Evolutionary conservation across 2,329 filamentous ascomycete genomes (phyloP).

Genomic region (Aspergillus eucalypticola): DNA sequence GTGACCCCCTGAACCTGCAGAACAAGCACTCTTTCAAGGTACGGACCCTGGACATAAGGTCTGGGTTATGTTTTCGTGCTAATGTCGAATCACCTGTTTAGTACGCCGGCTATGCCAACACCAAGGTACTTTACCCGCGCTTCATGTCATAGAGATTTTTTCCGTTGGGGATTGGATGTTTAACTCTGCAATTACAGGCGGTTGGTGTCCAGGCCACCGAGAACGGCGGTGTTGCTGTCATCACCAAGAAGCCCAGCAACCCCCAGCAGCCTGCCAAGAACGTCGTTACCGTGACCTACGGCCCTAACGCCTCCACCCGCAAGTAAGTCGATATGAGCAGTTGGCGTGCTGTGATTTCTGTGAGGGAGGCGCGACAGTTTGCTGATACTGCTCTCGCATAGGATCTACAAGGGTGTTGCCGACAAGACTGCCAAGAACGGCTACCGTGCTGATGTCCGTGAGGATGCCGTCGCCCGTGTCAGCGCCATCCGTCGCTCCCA

Average conservation of each 20-base stretch:
- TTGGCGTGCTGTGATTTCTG: not conserved
- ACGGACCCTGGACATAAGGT: constrained; percentile 11
- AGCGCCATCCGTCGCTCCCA: constrained; percentile 81
- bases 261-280: constrained; percentile 71
- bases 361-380: constrained; percentile 13
- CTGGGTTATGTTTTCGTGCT: constrained; percentile 16
- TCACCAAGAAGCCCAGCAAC: constrained; percentile 78
- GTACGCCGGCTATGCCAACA: constrained; percentile 91
- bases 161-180: constrained; percentile 1
- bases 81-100: constrained; percentile 40
- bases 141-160: not conserved
- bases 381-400: constrained; percentile 40
- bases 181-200: constrained; percentile 57
- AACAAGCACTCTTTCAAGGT: constrained; percentile 94
- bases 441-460: constrained; percentile 80
- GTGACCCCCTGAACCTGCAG: constrained; percentile 87
- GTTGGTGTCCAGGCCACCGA: constrained; percentile 74
- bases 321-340: constrained; percentile 61
- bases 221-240: constrained; percentile 77
- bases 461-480: constrained; percentile 79
- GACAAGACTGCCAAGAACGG: constrained; percentile 76
- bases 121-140: constrained; percentile 67
- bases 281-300: constrained; percentile 67
- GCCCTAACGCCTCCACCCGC: constrained; percentile 71
- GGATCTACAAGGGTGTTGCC: constrained; percentile 88